Conservation (phyloP, 2,329 filamentous ascomycete genomes). For the Dactylellina parvicollis region DNA sequence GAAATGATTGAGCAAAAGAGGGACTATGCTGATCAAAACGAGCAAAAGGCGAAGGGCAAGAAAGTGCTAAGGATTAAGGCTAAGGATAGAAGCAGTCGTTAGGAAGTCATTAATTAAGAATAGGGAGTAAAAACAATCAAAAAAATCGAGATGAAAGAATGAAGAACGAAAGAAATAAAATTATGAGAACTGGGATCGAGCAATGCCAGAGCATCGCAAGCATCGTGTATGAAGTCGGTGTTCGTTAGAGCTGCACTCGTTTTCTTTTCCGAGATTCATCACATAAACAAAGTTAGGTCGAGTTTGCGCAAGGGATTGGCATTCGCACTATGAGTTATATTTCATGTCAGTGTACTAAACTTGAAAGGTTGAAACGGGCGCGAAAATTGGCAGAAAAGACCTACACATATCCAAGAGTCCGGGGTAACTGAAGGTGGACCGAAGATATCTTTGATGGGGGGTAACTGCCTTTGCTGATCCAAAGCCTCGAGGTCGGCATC, state of each 20-base stretch:
- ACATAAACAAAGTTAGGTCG: conserved; percentile 42
- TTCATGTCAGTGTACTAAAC: not conserved
- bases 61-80: not conserved
- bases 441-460: conserved; percentile 43
- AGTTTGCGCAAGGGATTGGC: conserved; percentile 35
- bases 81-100: not conserved
- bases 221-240: conserved; percentile 33
- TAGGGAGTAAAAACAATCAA: not conserved
- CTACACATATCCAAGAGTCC: conserved; percentile 50
- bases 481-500: conserved; percentile 24
- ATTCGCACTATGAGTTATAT: conserved; percentile 42
- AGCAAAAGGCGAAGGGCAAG: not conserved
- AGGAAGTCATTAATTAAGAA: not conserved
- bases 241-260: conserved; percentile 33
- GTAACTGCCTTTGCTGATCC: conserved; percentile 31
- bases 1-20: not conserved
- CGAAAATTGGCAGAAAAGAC: not conserved
- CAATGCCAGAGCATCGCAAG: conserved; percentile 31
- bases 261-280: conserved; percentile 45
- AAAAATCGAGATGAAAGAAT: not conserved
- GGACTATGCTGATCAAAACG: not conserved
- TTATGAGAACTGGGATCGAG: conserved; percentile 30
- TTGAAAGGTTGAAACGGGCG: not conserved
- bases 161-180: not conserved
- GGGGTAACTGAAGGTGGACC: conserved; percentile 24